Evolutionary conservation across 768 basidiomycete species (phyloP), one percentile per base, ranked within the genome.

Genomic region (Pulveroboletus sp.): DNA sequence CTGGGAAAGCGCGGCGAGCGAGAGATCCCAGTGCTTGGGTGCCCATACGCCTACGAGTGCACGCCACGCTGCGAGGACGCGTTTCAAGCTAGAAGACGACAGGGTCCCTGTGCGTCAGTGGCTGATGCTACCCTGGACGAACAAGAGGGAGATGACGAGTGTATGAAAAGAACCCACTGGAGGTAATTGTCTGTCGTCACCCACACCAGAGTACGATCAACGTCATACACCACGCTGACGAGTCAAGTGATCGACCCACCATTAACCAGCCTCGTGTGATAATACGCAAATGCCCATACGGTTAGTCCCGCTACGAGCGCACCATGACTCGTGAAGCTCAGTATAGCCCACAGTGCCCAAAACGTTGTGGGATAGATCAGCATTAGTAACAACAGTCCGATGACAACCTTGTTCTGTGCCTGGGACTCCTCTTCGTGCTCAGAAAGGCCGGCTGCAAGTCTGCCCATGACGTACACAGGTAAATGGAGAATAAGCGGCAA

Each of bases 31-130:
- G 39, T 71, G 74, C 64, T 80, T 83, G 6, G 94, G 93, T 0
- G 79, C 78, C 96, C 96, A 98, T 11, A 98, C 82, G 7, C 94
- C 96, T 55, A 97, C 80, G 12, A 99, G 79, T n/a, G 96, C 83
- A 47, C 92, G 85, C 93, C 95, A 99, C n/a, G 93, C 84, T 6
- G 94, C 90, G 15, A 87, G 76, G 42, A 95, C 78, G 37, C 88
- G 89, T 69, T 93, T 95, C 43, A 83, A 81, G 28, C 93, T 93
- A 61, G 21, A 36, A 37, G 33, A 48, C 11, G 27, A 46, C 11
- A 59, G 50, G 43, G 50, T 52, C 30, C 18, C 14, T 43, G 44
- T 52, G 62, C 64, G 51, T 57, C 55, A 54, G 51, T 46, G 58
- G 56, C 51, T 54, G 39, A 42, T 37, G 31, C 27, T 39, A 51